These are phyloP conservation scores for Colletotrichum sp. DNA, from an alignment of 2,329 filamentous ascomycete genomes.

Conservation along the genomic window DNA sequence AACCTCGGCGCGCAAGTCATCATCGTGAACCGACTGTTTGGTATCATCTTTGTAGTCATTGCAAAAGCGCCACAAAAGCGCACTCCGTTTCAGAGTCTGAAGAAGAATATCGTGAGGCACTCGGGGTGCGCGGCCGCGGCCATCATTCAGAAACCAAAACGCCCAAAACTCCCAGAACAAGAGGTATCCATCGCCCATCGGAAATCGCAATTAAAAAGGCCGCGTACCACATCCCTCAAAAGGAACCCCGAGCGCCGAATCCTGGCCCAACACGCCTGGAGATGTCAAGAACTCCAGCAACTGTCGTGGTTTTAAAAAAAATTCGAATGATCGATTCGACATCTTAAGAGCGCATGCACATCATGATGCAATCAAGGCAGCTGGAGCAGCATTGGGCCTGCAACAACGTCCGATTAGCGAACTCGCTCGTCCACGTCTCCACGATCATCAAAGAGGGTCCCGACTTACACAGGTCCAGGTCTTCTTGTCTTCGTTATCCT, in stretches of 20 bases:
- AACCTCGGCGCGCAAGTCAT: background rate
- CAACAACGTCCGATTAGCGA: background rate
- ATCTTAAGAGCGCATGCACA: background rate
- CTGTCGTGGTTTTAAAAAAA: fast-evolving
- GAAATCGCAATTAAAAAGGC: background rate
- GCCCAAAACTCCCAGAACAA: background rate
- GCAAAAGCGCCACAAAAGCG: background rate
- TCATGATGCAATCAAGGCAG: background rate
- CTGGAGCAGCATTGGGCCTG: slow-evolving; percentile 2
- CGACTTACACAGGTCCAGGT: background rate
- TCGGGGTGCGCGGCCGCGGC: background rate
- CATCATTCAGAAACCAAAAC: background rate
- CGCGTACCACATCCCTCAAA: background rate
- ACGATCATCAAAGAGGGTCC: background rate
- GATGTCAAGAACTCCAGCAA: background rate
- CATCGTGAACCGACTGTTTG: fast-evolving
- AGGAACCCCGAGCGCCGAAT: background rate
- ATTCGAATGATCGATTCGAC: background rate
- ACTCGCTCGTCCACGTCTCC: background rate
- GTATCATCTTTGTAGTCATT: background rate
- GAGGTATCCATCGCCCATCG: background rate
- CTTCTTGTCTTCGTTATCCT: background rate
- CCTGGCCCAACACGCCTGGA: background rate
- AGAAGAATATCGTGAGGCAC: background rate
- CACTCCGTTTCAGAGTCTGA: background rate